phyloP scores from a whole-genome alignment of 129 eudicot genomes.

The Cynara cardunculus region DNA sequence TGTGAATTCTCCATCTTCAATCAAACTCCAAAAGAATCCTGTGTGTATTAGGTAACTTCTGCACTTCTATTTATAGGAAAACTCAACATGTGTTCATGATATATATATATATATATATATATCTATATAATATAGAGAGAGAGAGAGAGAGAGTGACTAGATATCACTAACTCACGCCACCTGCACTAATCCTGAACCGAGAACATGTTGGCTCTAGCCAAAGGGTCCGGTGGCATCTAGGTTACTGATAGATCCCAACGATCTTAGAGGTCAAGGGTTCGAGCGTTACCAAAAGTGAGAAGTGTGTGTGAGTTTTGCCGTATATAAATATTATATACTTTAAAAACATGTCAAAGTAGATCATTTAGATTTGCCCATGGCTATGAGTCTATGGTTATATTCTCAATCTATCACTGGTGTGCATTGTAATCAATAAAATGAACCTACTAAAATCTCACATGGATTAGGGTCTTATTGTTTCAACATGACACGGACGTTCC shows the following conservation, averaged over 20 bases:
- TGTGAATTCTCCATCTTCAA: slow-evolving; percentile 41
- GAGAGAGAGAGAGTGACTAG: slow-evolving; percentile 1
- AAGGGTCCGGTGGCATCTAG: background rate
- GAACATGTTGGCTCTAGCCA: background rate
- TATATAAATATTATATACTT: background rate
- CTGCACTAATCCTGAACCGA: background rate
- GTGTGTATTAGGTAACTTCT: slow-evolving; percentile 13
- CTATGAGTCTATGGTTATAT: background rate
- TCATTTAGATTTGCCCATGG: background rate
- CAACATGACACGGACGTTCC: no score
- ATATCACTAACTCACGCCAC: slow-evolving; percentile 7
- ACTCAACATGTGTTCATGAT: background rate
- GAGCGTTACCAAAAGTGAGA: background rate
- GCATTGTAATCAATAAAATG: background rate
- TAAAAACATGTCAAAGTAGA: background rate
- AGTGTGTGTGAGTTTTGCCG: background rate
- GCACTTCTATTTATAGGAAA: slow-evolving; percentile 38
- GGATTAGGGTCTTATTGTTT: no score
- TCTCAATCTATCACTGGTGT: background rate
- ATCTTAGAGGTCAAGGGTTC: background rate
- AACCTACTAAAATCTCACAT: background rate
- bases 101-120: no score
- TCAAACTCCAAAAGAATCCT: background rate
- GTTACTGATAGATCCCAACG: background rate
- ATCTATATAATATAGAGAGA: background rate